A percentile compares a stretch with the other conserved stretches of the same genome.
These are phyloP conservation scores for Candolleomyces eurysporus DNA, from an alignment of 768 basidiomycete genomes.

Conservation along the genomic window DNA sequence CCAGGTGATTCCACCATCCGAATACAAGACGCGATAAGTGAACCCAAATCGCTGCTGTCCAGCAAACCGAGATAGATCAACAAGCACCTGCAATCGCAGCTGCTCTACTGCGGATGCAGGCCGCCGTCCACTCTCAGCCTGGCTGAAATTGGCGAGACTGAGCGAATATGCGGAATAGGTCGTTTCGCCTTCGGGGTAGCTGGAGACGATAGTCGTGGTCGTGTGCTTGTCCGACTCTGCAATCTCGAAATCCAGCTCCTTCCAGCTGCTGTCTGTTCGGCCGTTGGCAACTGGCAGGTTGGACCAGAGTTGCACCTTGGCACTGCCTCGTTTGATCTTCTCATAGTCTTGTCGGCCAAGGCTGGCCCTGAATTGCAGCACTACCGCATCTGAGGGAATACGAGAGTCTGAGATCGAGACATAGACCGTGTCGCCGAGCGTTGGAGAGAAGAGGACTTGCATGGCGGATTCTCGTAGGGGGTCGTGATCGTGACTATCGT, in stretches of 20 bases:
- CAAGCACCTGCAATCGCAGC: constrained; percentile 4
- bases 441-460: constrained; percentile 37
- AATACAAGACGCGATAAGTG: constrained; percentile 49
- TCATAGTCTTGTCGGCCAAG: constrained; percentile 29
- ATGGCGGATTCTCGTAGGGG: constrained; percentile 18
- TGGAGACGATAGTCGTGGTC: neutral
- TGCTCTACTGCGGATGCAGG: constrained; percentile 1
- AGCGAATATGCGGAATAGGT: neutral
- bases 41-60: constrained; percentile 28
- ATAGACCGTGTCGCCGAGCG: constrained; percentile 31
- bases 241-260: constrained; percentile 30
- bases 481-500: neutral
- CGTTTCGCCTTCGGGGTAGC: neutral
- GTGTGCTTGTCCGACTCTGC: neutral
- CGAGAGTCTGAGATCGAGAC: constrained; percentile 20
- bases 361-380: constrained; percentile 36
- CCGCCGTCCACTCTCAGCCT: neutral
- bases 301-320: constrained; percentile 43
- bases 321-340: constrained; percentile 26
- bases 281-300: constrained; percentile 26
- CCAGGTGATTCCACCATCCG: constrained; percentile 44
- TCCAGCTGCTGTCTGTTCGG: constrained; percentile 27
- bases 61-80: neutral
- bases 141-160: neutral
- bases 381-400: constrained; percentile 16